A percentile compares a stretch with the other conserved stretches of the same genome.
phyloP scores from a whole-genome alignment of 129 eudicot species.

The Dittrichia graveolens region DNA sequence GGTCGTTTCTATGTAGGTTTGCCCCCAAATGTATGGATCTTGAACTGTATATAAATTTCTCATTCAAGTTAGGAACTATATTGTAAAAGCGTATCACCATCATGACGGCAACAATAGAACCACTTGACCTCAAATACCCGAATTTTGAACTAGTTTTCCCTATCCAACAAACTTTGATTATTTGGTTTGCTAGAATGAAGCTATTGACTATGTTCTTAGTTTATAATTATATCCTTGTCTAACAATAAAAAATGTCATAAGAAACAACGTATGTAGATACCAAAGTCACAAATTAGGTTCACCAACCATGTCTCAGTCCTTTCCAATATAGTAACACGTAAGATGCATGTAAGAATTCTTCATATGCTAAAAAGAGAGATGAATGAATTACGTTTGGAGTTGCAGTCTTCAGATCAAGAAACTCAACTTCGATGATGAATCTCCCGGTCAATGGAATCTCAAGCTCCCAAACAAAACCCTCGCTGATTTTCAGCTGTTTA shows the following conservation, averaged over 20 bases:
- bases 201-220: slow-evolving; percentile 17
- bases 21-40: not conserved
- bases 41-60: not conserved
- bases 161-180: slow-evolving; percentile 20
- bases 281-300: slow-evolving; percentile 27
- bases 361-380: not conserved
- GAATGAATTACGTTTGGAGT: slow-evolving; percentile 54
- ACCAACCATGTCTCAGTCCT: slow-evolving; percentile 13
- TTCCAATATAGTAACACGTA: not conserved
- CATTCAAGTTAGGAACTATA: not conserved
- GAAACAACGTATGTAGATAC: slow-evolving; percentile 18
- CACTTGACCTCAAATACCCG: not conserved
- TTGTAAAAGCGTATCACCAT: not conserved
- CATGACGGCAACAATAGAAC: not conserved
- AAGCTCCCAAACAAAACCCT: slow-evolving; percentile 81
- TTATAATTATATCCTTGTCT: not conserved
- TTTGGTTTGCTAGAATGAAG: slow-evolving; percentile 16
- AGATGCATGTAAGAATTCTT: not conserved
- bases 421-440: slow-evolving; percentile 91
- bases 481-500: slow-evolving; percentile 63
- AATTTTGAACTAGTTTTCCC: slow-evolving; percentile 7
- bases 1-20: too few relatives aligned
- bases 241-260: not conserved
- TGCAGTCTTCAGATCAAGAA: slow-evolving; percentile 73
- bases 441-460: slow-evolving; percentile 83